Evolutionary conservation across 805 yeast genomes (phyloP), one percentile per base, ranked within the genome.

Genomic region (Monosporozyma unispora): DNA sequence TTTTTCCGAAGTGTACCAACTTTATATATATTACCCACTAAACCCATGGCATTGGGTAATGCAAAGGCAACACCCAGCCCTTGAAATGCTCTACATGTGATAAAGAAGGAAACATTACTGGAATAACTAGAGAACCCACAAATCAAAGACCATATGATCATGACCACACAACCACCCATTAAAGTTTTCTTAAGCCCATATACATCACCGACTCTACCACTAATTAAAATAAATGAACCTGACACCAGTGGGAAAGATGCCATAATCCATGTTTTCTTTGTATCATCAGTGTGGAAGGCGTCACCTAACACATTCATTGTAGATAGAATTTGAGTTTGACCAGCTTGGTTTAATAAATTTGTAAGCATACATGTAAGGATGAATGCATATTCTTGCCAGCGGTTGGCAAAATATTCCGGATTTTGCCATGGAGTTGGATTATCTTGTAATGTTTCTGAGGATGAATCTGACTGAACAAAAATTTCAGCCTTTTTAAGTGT

Each of bases 181-280:
- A 81, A 70, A n/a, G 78, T 64, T 35, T 61, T 67, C 53, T 78
- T 80, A 48, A 82, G 70, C 0, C 93, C 91, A 54, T 77, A 78
- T 10, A 84, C 68, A 58, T 85, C 95, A 31, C 95, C 93, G 41
- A 83, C 57, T 47, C 81, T 73, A 9, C 93, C 93, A 35, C 83
- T 75, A 3, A 81, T 70, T 38, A 85, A 63, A 45, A 85, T 84
- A 52, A 84, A 79, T 0, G 91, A 82, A 12, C 91, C 91, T 4
- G 83, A 78, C 0, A 87, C 79, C 48, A 85, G 66, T 0, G 87
- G 80, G 60, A 78, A 83, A 0, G 87, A 76, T 2, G 89, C 87
- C 72, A 80, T 74, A 58, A 80, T 78, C 93, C 95, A 82, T 22
- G 75, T 56, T 49, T 74, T 71, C 47, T 70, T 68, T 2, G 65